phyloP scores from a whole-genome alignment of 345 rosid species.

The Salix caprea region DNA sequence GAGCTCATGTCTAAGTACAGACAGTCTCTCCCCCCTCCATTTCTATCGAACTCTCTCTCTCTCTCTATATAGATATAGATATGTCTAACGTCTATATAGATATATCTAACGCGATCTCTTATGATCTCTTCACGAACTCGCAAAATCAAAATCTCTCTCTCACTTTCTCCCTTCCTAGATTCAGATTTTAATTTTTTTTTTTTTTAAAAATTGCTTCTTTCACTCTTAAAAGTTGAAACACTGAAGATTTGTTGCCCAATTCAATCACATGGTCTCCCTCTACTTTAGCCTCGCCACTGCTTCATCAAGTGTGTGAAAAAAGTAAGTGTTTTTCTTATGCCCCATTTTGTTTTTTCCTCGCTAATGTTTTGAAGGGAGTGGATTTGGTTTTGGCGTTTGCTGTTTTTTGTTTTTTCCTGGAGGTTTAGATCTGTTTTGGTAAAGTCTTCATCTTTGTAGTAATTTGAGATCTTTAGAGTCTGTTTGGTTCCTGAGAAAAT shows the following conservation, averaged over 20 bases:
- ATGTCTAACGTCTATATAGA: not conserved
- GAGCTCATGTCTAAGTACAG: constrained; percentile 10
- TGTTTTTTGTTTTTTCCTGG: not conserved
- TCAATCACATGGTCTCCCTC: not conserved
- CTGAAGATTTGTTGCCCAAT: not conserved
- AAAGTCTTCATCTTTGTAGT: constrained; percentile 5
- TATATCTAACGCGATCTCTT: constrained; percentile 17
- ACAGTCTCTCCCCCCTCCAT: not conserved
- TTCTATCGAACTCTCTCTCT: constrained; percentile 10
- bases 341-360: not conserved
- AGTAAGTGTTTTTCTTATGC: constrained; percentile 14
- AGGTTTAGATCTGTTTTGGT: constrained; percentile 33
- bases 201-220: not conserved
- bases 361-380: not conserved
- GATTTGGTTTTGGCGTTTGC: not conserved
- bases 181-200: constrained; percentile 22
- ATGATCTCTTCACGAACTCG: constrained; percentile 23
- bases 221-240: not conserved
- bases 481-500: constrained; percentile 21
- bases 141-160: not conserved
- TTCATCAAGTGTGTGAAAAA: constrained; percentile 10
- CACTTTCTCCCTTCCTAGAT: not conserved
- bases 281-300: constrained; percentile 24
- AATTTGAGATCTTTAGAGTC: constrained; percentile 17
- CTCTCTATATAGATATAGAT: not conserved